Conservation (phyloP, 305 asterid species). For the Rubia peregrina region DNA sequence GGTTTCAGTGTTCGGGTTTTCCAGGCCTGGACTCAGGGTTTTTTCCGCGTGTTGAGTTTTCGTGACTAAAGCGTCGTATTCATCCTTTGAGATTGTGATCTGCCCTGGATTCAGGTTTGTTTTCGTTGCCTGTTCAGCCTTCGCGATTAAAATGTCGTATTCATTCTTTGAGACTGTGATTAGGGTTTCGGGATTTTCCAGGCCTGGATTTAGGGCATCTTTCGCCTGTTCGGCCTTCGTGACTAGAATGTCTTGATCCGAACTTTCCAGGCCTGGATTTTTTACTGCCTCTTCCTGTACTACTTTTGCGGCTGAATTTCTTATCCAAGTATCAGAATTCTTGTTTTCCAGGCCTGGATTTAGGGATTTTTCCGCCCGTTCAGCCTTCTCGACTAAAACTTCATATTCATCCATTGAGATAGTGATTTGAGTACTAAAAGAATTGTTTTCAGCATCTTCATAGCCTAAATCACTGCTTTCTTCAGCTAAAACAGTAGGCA, state of each 20-base stretch:
- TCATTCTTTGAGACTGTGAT: conserved; percentile 1
- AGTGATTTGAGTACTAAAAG: not conserved
- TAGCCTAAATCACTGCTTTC: conserved; percentile 4
- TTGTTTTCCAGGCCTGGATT: not conserved
- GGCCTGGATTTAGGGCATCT: not conserved
- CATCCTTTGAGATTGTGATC: conserved; percentile 21
- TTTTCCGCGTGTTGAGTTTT: not conserved
- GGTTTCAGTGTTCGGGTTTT: not conserved
- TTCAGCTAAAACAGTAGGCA: conserved; percentile 7
- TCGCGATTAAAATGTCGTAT: not conserved
- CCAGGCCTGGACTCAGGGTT: too few species aligned
- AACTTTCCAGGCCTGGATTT: not conserved
- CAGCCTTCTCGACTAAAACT: too few species aligned
- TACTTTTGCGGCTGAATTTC: conserved; percentile 4
- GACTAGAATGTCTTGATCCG: conserved; percentile 3
- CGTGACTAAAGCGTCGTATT: conserved; percentile 10
- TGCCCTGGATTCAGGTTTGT: not conserved
- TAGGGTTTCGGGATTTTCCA: not conserved
- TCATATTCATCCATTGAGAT: too few species aligned
- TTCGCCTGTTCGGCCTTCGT: not conserved
- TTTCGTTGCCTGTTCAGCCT: not conserved
- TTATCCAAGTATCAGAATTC: not conserved
- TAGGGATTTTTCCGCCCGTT: not conserved
- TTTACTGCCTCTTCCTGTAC: not conserved
- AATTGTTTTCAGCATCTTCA: not conserved